These are phyloP conservation scores for Isatis tinctoria DNA, from an alignment of 345 rosid species.

Conservation along the genomic window DNA sequence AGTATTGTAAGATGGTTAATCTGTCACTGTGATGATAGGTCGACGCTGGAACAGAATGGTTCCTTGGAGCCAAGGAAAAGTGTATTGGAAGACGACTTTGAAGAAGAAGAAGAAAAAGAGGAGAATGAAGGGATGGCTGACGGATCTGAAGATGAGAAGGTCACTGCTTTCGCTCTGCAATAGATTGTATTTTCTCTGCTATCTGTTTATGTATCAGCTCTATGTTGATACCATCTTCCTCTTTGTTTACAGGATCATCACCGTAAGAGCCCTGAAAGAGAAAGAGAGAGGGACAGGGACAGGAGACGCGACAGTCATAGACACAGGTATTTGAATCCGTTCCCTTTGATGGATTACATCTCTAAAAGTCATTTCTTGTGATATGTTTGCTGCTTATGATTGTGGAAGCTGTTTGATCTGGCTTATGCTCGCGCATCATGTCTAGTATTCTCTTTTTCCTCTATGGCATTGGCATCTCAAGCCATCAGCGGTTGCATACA, in stretches of 20 bases:
- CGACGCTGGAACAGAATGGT: constrained; percentile 75
- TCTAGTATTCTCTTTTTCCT: constrained; percentile 15
- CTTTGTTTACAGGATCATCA: constrained; percentile 56
- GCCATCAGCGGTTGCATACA: constrained; percentile 45
- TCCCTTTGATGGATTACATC: not conserved
- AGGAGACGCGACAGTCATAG: constrained; percentile 46
- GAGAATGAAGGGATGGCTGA: constrained; percentile 63
- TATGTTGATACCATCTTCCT: constrained; percentile 5
- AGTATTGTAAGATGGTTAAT: not conserved
- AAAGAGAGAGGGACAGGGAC: constrained; percentile 65
- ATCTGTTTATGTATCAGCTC: not conserved
- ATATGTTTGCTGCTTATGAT: not conserved
- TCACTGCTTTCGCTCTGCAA: constrained; percentile 4
- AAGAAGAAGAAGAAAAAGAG: constrained; percentile 95
- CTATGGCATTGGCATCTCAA: constrained; percentile 64
- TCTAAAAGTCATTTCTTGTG: not conserved
- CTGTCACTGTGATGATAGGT: constrained; percentile 38
- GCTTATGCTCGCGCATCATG: constrained; percentile 12
- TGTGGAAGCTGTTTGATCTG: constrained; percentile 38
- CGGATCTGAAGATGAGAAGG: constrained; percentile 66
- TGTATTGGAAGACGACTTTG: constrained; percentile 94
- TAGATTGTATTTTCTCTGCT: not conserved
- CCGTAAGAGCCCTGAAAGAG: constrained; percentile 81
- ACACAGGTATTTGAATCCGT: constrained; percentile 47
- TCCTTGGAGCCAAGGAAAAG: constrained; percentile 77